A percentile compares a stretch with the other conserved stretches of the same genome.
Evolutionary conservation across 2,329 filamentous ascomycete genomes (phyloP).

Genomic region (Neoascochyta sp.): DNA sequence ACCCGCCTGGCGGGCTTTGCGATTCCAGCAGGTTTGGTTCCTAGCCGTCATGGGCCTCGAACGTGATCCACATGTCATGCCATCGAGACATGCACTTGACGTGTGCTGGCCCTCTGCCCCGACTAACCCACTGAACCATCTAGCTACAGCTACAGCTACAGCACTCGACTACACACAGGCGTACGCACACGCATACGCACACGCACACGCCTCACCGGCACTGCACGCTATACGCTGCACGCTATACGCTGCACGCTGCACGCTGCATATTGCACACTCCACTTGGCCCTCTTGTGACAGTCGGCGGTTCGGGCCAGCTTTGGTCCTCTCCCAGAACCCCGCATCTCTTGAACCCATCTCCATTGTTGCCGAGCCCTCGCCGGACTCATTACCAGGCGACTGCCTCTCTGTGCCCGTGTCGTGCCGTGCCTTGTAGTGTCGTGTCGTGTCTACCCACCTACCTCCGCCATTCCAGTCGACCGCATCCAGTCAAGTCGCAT

Average conservation of each 20-base stretch:
- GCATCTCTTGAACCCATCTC: constrained; percentile 17
- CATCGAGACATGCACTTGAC: too few species aligned
- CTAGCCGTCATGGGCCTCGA: constrained; percentile 35
- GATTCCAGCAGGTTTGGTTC: constrained; percentile 31
- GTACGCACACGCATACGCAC: too few species aligned
- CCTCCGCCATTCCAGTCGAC: too few species aligned
- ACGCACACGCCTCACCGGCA: too few species aligned
- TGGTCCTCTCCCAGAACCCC: constrained; percentile 20
- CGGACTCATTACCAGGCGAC: constrained; percentile 21
- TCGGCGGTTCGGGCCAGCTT: constrained; percentile 20
- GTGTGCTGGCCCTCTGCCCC: too few species aligned
- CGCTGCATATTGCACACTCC: too few species aligned
- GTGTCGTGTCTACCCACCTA: too few species aligned
- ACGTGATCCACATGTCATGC: constrained; percentile 39
- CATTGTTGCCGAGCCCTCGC: constrained; percentile 17
- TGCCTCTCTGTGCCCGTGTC: too few species aligned
- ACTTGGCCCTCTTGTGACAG: constrained; percentile 15
- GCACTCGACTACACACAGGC: constrained; percentile 5
- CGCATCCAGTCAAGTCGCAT: too few species aligned
- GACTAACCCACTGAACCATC: constrained; percentile 16
- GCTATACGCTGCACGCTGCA: too few species aligned
- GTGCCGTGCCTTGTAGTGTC: background rate
- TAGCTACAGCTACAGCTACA: too few species aligned
- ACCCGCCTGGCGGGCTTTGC: constrained; percentile 18
- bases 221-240: too few species aligned